Evolutionary conservation across 371 early-diverging fungal species (phyloP).

Genomic region (Mucor mucedo): DNA sequence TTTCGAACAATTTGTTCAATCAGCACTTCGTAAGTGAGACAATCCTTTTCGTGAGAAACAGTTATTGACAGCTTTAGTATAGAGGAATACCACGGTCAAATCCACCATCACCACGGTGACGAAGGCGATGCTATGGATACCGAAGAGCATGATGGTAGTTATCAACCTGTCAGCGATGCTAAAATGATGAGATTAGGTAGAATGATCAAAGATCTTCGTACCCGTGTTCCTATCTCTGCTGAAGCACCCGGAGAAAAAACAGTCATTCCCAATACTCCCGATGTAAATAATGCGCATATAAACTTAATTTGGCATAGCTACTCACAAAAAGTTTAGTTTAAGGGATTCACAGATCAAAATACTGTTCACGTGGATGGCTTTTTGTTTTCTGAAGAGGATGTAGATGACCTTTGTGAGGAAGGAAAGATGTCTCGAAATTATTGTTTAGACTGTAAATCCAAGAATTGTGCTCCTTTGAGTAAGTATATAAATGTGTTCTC

Average conservation of each 20-base stretch:
- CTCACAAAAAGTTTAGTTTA: slow-evolving; percentile 41
- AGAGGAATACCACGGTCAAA: slow-evolving; percentile 50
- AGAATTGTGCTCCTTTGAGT: slow-evolving; percentile 56
- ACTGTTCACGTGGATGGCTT: slow-evolving; percentile 72
- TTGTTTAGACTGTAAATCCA: slow-evolving; percentile 66
- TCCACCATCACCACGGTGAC: slow-evolving; percentile 33
- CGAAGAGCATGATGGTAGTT: slow-evolving; percentile 34
- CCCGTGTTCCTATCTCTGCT: slow-evolving; percentile 60
- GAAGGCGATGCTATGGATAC: slow-evolving; percentile 28
- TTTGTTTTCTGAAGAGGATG: slow-evolving; percentile 68
- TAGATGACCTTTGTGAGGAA: slow-evolving; percentile 66
- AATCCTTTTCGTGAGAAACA: not conserved
- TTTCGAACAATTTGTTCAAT: slow-evolving; percentile 60
- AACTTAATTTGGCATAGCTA: not conserved
- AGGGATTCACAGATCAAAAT: slow-evolving; percentile 58
- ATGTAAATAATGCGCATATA: slow-evolving; percentile 34
- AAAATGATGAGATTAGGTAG: slow-evolving; percentile 51
- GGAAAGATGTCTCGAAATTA: slow-evolving; percentile 67
- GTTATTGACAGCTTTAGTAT: not conserved
- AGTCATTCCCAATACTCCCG: slow-evolving; percentile 56
- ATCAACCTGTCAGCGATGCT: slow-evolving; percentile 47
- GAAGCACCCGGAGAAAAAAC: slow-evolving; percentile 68
- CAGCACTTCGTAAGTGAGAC: slow-evolving; percentile 55
- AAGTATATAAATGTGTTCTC: not conserved
- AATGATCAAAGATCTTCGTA: slow-evolving; percentile 63